phyloP scores from a whole-genome alignment of 1,139 yeast genomes.

The Sugiyamaella grinbergsii region DNA sequence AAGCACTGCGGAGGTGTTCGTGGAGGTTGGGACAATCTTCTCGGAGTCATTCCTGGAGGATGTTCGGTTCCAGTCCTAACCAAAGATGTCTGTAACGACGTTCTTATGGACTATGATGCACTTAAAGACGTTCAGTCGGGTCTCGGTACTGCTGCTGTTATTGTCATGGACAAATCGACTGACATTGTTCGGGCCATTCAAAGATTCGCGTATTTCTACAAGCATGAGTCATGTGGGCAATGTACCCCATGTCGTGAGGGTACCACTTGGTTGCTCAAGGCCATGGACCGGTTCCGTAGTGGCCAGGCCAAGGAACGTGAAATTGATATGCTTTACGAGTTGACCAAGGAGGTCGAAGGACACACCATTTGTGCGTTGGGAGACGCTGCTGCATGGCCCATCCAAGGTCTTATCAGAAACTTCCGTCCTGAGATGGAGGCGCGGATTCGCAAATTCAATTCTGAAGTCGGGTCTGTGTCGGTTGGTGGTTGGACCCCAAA shows the following conservation, averaged over 20 bases:
- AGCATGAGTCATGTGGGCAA: constrained; percentile 92
- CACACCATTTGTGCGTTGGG: constrained; percentile 91
- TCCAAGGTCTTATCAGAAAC: constrained; percentile 80
- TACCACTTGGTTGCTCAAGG: constrained; percentile 77
- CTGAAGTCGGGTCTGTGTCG: constrained; percentile 49
- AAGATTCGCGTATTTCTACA: constrained; percentile 77
- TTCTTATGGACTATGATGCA: constrained; percentile 84
- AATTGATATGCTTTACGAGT: constrained; percentile 79
- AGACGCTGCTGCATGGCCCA: constrained; percentile 93
- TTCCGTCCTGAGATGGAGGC: constrained; percentile 81
- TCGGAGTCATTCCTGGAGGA: constrained; percentile 88
- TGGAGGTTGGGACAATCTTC: constrained; percentile 89
- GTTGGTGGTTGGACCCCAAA: constrained; percentile 80
- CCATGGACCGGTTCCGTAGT: constrained; percentile 76
- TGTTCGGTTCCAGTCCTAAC: constrained; percentile 82
- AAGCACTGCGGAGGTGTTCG: constrained; percentile 87
- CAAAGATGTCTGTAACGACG: constrained; percentile 63
- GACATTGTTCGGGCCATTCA: constrained; percentile 84
- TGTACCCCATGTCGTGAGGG: constrained; percentile 97
- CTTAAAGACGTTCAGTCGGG: constrained; percentile 83
- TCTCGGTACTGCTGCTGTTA: constrained; percentile 89
- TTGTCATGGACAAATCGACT: constrained; percentile 83
- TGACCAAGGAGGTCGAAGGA: constrained; percentile 83
- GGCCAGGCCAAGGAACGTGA: constrained; percentile 82
- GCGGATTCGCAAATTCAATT: constrained; percentile 58